Conservation (phyloP, 176 grass and related monocot genomes). For the Eragrostis curvula region DNA sequence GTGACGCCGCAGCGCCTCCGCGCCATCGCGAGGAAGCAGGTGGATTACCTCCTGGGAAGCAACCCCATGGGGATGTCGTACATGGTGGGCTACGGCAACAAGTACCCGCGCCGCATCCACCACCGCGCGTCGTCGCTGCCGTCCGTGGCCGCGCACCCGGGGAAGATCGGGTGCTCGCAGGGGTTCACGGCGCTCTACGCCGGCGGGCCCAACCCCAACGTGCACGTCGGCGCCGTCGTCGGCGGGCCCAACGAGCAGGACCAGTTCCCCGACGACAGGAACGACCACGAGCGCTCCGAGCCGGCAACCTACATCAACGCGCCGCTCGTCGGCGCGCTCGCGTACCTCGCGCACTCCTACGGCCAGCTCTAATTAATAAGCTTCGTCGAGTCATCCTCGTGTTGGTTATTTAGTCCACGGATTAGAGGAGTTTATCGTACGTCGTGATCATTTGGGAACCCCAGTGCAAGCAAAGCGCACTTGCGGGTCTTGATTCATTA, state of each 20-base stretch:
- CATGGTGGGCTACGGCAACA: constrained; percentile 87
- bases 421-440: background rate
- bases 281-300: constrained; percentile 89
- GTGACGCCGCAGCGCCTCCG: constrained; percentile 84
- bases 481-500: constrained; percentile 65
- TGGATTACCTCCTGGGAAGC: constrained; percentile 85
- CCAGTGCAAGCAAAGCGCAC: constrained; percentile 77
- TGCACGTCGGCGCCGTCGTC: constrained; percentile 76
- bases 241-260: constrained; percentile 80
- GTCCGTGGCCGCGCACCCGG: constrained; percentile 69
- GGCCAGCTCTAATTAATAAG: constrained; percentile 63
- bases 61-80: constrained; percentile 89
- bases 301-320: constrained; percentile 98
- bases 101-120: constrained; percentile 69
- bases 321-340: constrained; percentile 90
- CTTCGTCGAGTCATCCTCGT: background rate
- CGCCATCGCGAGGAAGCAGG: constrained; percentile 69
- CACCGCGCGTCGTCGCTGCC: constrained; percentile 90
- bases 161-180: constrained; percentile 66
- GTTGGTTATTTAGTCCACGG: background rate
- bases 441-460: constrained; percentile 50
- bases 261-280: constrained; percentile 73
- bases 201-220: constrained; percentile 72
- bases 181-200: constrained; percentile 79
- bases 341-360: constrained; percentile 89